Percentiles rank a stretch among this genome's conserved stretches.
Conservation (phyloP, 805 yeast species). For the Suhomyces kilbournensis region DNA sequence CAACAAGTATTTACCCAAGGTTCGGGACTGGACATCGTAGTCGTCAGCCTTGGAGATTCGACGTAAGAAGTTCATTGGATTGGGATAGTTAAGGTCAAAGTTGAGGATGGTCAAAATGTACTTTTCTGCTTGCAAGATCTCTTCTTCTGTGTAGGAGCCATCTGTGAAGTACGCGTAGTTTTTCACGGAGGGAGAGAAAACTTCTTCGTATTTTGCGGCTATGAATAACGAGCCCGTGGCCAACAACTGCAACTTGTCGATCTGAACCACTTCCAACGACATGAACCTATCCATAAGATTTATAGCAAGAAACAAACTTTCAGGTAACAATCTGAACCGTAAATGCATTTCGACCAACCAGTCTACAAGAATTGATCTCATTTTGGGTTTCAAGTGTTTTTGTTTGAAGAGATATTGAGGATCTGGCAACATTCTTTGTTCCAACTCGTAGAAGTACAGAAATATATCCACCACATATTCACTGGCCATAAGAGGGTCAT, state of each 20-base stretch:
- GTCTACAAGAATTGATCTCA: conserved; percentile 86
- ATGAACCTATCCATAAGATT: conserved; percentile 86
- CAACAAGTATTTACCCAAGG: conserved; percentile 78
- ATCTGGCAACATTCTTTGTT: conserved; percentile 69
- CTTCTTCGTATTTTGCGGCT: conserved; percentile 93
- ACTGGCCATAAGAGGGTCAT: conserved; percentile 82
- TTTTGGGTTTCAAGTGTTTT: conserved; percentile 68
- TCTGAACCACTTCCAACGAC: conserved; percentile 67
- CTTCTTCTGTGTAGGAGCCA: conserved; percentile 77
- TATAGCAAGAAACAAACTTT: conserved; percentile 77
- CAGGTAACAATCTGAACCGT: conserved; percentile 79
- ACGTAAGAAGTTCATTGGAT: conserved; percentile 85
- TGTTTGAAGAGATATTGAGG: conserved; percentile 65
- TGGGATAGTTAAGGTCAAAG: conserved; percentile 79
- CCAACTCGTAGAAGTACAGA: conserved; percentile 70
- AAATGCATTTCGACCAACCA: conserved; percentile 91
- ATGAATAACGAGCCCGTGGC: conserved; percentile 85
- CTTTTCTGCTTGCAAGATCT: conserved; percentile 79
- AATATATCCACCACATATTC: conserved; percentile 90
- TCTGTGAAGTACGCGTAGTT: conserved; percentile 87
- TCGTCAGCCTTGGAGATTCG: conserved; percentile 89
- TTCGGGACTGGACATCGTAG: conserved; percentile 79
- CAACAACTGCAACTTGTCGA: conserved; percentile 76
- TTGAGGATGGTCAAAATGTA: conserved; percentile 67
- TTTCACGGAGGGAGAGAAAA: conserved; percentile 78